Base-by-base conservation (phyloP, 1,139 yeast genomes). In the Geotrichum reessii region DNA sequence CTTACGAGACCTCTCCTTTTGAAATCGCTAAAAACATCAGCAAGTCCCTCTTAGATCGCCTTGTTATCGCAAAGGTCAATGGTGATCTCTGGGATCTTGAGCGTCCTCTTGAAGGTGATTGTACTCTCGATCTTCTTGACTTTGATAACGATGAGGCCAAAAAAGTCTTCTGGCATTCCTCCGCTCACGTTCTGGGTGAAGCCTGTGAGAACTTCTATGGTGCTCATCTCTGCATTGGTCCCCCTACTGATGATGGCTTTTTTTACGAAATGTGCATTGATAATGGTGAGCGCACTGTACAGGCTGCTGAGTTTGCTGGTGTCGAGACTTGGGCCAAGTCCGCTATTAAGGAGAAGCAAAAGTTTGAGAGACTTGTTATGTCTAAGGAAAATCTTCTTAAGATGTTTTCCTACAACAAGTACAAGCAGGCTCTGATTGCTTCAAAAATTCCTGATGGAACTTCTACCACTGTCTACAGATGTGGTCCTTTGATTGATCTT, bases 161-260 rank as follows among this genome's bases (percentile, higher is more conserved):
- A 73, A 85, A 85, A 65, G 99, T 93, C 52, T 95, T 95, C 77
- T 95, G 99, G 99, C 99, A 95, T 74, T 93, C 99, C 4, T 87
- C 96, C 66, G 99, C 99, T 59, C 99, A 95, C 76, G 93, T 95
- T 62, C 80, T 95, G 67, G 99, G 99, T 75, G 99, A 95, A 78
- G 95, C 98, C 56, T 87, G 96, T 78, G 99, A 95, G 77, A 87
- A 97, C 73, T 95, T 90, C 74, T 80, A 86, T 73, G 98, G 97
- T 64, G 95, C 96, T 65, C 97, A 92, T 71, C 83, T 95, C 63
- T 84, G 88, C 72, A 78, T 84, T 64, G 99, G 99, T 64, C 99
- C 99, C 51, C 99, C 99, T 72, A 93, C 97, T 62, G 92, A 87
- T 56, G 98, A 92, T 65, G 99, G 99, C 53, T 95, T 95, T 76